Evolutionary conservation across 495 filamentous ascomycete genomes (phyloP).

Genomic region (Parathielavia hyrcaniae): DNA sequence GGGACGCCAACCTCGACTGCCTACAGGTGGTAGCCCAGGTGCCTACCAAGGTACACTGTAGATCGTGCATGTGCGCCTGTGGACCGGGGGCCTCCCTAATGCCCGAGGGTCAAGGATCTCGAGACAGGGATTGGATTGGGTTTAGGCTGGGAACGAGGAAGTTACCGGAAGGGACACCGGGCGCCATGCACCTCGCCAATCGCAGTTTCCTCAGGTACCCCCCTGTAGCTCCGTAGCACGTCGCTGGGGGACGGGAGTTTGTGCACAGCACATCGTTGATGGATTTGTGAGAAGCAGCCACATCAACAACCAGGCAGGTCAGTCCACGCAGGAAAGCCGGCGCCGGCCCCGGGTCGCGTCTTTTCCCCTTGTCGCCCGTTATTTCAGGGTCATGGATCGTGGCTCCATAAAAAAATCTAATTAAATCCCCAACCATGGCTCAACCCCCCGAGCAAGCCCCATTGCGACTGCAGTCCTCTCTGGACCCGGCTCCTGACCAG

Average conservation of each 20-base stretch:
- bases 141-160: conserved; percentile 1
- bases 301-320: conserved; percentile 29
- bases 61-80: conserved; percentile 19
- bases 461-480: conserved; percentile 31
- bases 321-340: conserved; percentile 35
- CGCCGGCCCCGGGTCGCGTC: conserved; percentile 39
- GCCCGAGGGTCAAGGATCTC: conserved; percentile 14
- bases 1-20: no score
- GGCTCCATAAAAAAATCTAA: conserved; percentile 40
- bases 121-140: background rate
- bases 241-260: background rate
- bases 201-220: background rate
- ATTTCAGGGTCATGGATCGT: conserved; percentile 34
- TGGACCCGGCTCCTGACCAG: conserved; percentile 27
- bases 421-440: conserved; percentile 43
- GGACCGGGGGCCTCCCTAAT: conserved; percentile 19
- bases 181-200: conserved; percentile 7
- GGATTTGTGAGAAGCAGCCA: conserved; percentile 31
- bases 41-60: no score
- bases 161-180: conserved; percentile 11
- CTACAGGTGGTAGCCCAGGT: no score
- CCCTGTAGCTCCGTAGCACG: background rate
- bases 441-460: conserved; percentile 33
- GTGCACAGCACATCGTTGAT: conserved; percentile 26
- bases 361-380: conserved; percentile 31